Evolutionary conservation across 805 yeast genomes (phyloP).

Genomic region (Kazachstania kunashirensis): DNA sequence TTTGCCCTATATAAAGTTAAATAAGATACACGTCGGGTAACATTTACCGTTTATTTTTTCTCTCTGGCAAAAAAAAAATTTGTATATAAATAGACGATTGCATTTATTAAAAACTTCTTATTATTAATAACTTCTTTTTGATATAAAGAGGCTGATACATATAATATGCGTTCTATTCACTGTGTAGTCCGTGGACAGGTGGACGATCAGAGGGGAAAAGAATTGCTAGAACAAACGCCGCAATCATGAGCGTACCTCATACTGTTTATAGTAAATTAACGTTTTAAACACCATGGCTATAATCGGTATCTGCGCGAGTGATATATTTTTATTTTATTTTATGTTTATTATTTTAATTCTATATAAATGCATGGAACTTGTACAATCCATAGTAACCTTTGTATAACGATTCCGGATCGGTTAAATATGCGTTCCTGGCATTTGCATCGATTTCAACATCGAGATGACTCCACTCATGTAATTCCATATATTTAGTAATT

Average conservation of each 20-base stretch:
- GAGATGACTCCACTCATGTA: slow-evolving; percentile 51
- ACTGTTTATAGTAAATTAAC: slow-evolving; percentile 21
- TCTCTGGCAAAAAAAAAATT: too few species aligned
- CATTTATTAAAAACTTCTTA: not conserved
- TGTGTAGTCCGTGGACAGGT: slow-evolving; percentile 27
- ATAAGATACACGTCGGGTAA: too few species aligned
- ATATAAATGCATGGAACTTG: slow-evolving; percentile 31
- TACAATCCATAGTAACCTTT: slow-evolving; percentile 67
- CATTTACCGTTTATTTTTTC: too few species aligned
- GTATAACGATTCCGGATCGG: slow-evolving; percentile 59
- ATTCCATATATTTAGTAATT: slow-evolving; percentile 39
- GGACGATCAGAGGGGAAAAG: slow-evolving; percentile 34
- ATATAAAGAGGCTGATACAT: slow-evolving; percentile 24
- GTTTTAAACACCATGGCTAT: slow-evolving; percentile 14
- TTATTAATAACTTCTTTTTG: not conserved
- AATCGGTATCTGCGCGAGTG: slow-evolving; percentile 31
- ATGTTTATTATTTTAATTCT: not conserved
- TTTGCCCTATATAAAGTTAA: too few species aligned
- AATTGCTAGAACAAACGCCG: slow-evolving; percentile 25
- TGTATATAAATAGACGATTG: too few species aligned
- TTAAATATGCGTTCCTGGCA: slow-evolving; percentile 54
- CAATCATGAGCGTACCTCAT: slow-evolving; percentile 31
- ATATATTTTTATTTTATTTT: slow-evolving; percentile 8
- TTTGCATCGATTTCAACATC: not conserved
- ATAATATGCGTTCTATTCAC: slow-evolving; percentile 31